phyloP scores from a whole-genome alignment of 306 rosid species.

The Erythrophleum fordii region DNA sequence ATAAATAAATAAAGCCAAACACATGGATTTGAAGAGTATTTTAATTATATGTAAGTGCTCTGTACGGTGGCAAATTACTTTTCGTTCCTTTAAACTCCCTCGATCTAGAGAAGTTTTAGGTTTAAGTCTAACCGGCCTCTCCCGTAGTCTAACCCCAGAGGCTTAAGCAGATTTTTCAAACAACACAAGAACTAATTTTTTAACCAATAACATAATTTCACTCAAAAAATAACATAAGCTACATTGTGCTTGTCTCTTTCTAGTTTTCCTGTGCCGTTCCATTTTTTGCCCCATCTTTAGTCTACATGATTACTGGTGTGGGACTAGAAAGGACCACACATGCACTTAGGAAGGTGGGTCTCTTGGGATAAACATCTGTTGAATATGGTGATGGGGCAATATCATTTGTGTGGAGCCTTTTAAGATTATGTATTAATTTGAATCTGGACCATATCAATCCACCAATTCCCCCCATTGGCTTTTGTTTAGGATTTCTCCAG shows the following conservation, averaged over 20 bases:
- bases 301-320: conserved; percentile 55
- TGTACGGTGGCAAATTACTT: conserved; percentile 7
- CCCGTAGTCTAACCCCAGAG: not conserved
- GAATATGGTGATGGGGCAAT: conserved; percentile 59
- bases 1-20: not conserved
- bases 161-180: not conserved
- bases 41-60: not conserved
- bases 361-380: conserved; percentile 45
- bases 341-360: conserved; percentile 55
- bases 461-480: not conserved
- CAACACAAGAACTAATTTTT: not conserved
- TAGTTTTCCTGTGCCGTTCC: conserved; percentile 17
- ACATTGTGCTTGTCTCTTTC: conserved; percentile 32
- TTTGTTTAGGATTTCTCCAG: not conserved
- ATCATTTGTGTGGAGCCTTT: conserved; percentile 63
- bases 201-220: not conserved
- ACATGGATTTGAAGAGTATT: not conserved
- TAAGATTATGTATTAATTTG: conserved; percentile 31
- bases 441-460: conserved; percentile 50
- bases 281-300: conserved; percentile 53
- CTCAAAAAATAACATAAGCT: not conserved
- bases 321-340: conserved; percentile 47
- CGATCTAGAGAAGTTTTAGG: not conserved
- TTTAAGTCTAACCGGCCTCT: not conserved
- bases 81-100: conserved; percentile 17